A percentile compares a stretch with the other conserved stretches of the same genome.
Evolutionary conservation across 1,284 basidiomycete species (phyloP).

Genomic region (Trametes pubescens): DNA sequence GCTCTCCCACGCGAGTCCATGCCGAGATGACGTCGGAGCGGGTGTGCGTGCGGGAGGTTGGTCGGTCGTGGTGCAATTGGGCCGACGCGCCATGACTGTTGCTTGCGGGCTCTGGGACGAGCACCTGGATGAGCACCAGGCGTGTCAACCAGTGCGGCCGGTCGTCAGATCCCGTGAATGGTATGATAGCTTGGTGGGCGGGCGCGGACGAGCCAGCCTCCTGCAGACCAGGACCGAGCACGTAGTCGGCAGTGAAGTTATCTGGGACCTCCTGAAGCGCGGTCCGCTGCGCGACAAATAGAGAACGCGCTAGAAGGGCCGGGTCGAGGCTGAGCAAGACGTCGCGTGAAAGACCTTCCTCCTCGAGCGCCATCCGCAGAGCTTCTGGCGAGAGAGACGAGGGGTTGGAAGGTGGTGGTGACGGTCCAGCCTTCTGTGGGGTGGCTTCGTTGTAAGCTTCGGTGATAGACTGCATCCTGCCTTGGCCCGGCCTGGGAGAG

Average conservation of each 20-base stretch:
- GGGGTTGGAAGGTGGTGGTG: not conserved
- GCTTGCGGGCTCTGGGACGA: slow-evolving; percentile 58
- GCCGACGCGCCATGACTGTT: slow-evolving; percentile 20
- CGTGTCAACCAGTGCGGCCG: slow-evolving; percentile 83
- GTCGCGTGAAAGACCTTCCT: slow-evolving; percentile 75
- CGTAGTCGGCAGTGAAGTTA: slow-evolving; percentile 56
- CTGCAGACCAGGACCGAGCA: slow-evolving; percentile 45
- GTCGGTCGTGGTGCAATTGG: slow-evolving; percentile 48
- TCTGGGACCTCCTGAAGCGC: slow-evolving; percentile 58
- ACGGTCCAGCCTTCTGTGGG: slow-evolving; percentile 16
- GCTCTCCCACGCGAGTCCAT: slow-evolving; percentile 77
- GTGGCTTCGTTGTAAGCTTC: slow-evolving; percentile 51
- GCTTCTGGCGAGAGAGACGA: slow-evolving; percentile 34
- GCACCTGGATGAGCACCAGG: slow-evolving; percentile 70
- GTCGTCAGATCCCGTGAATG: slow-evolving; percentile 73
- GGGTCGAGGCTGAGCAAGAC: slow-evolving; percentile 66
- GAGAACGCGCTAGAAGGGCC: slow-evolving; percentile 62
- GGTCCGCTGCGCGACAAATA: slow-evolving; percentile 63
- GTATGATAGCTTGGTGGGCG: slow-evolving; percentile 30
- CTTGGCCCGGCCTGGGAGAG: slow-evolving; percentile 65
- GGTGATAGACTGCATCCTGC: slow-evolving; percentile 54
- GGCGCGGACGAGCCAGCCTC: slow-evolving; percentile 22
- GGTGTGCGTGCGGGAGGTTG: slow-evolving; percentile 66
- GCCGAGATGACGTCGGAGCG: slow-evolving; percentile 74
- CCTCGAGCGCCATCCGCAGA: slow-evolving; percentile 58